Percentiles rank a stretch among this genome's conserved stretches.
Conservation (phyloP, 164 flowering plant species). For the Sextonia rubra region DNA sequence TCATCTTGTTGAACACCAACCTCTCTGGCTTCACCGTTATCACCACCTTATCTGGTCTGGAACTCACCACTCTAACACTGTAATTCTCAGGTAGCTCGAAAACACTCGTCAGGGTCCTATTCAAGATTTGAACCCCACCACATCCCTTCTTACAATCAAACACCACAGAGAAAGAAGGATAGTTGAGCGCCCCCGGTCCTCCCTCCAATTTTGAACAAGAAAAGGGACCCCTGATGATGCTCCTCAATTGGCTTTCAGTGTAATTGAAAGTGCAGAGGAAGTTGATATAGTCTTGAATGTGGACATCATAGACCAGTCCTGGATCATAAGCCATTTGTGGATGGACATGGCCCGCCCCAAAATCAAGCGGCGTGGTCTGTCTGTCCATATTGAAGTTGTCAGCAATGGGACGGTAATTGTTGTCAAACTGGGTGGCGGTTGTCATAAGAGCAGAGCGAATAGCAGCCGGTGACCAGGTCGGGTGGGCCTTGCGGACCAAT, state of each 20-base stretch:
- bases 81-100: background rate
- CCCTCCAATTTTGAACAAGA: background rate
- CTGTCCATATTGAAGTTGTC: background rate
- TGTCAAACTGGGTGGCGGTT: background rate
- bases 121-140: background rate
- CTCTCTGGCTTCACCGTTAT: background rate
- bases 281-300: background rate
- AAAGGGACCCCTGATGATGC: background rate
- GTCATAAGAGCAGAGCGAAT: conserved; percentile 14
- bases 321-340: conserved; percentile 2
- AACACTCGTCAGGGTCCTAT: conserved; percentile 1
- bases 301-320: conserved; percentile 4
- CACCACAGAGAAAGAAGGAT: conserved; percentile 8
- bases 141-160: background rate
- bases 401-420: background rate
- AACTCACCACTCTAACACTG: conserved; percentile 1
- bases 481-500: conserved; percentile 2
- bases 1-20: background rate
- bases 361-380: background rate
- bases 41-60: background rate
- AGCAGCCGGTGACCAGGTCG: conserved; percentile 9
- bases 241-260: background rate
- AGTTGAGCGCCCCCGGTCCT: conserved; percentile 3
- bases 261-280: conserved; percentile 7
- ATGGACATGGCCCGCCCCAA: conserved; percentile 8